Percentiles rank a stretch among this genome's conserved stretches.
Conservation (phyloP, 441 rosid genomes). For the Hura crepitans region DNA sequence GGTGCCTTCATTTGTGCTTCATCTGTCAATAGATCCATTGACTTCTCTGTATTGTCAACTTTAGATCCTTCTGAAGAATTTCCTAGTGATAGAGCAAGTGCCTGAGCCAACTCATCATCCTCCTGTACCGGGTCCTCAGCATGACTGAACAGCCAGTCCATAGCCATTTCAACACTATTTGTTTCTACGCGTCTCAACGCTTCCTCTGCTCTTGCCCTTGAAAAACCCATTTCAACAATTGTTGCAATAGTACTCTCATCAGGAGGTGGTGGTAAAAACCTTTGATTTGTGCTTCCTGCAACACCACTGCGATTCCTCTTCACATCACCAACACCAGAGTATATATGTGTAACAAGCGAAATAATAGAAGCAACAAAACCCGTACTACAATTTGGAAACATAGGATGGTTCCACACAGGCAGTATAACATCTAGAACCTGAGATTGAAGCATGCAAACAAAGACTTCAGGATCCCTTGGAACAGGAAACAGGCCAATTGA, state of each 20-base stretch:
- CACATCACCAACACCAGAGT: slow-evolving; percentile 88
- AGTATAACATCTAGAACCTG: slow-evolving; percentile 88
- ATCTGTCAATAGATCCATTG: slow-evolving; percentile 51
- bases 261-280: slow-evolving; percentile 77
- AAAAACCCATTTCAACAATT: slow-evolving; percentile 97
- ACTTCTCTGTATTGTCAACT: slow-evolving; percentile 65
- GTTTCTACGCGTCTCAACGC: slow-evolving; percentile 90
- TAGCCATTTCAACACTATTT: slow-evolving; percentile 97
- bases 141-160: slow-evolving; percentile 91
- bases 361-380: slow-evolving; percentile 69
- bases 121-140: slow-evolving; percentile 94
- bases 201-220: slow-evolving; percentile 96
- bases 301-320: slow-evolving; percentile 64
- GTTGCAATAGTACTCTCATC: slow-evolving; percentile 85
- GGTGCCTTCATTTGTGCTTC: slow-evolving; percentile 44
- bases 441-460: slow-evolving; percentile 81
- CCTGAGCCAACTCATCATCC: slow-evolving; percentile 97
- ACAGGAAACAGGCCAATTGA: slow-evolving; percentile 85
- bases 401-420: slow-evolving; percentile 83
- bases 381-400: slow-evolving; percentile 75
- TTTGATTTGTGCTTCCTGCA: slow-evolving; percentile 65
- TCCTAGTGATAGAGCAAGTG: slow-evolving; percentile 94
- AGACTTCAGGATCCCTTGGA: slow-evolving; percentile 89
- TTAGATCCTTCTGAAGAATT: slow-evolving; percentile 82
- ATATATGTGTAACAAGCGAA: slow-evolving; percentile 73